Base-by-base conservation (phyloP, 768 basidiomycete genomes). In the Rhizopogon sp. region DNA sequence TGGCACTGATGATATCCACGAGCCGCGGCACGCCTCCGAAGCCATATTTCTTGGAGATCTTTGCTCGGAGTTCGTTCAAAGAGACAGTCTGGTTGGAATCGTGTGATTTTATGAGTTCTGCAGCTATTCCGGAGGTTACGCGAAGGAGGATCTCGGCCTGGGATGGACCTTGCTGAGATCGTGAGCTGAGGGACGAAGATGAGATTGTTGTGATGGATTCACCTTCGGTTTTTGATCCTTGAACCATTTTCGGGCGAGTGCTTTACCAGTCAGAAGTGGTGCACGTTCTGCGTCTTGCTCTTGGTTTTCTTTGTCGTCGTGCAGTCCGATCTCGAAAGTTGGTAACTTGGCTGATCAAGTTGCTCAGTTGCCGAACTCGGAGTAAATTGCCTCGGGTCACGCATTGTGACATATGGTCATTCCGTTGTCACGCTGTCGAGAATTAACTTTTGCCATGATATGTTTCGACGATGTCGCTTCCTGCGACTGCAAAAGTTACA, bases 1-100 rank as follows among this genome's bases (percentile, higher is more conserved):
- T 96, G 39, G 97, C 97, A 59, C 93, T 92, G 71, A 99, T 93
- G 64, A 99, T 98, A 69, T 99, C 97, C 43, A 98, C 96, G 17
- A 99, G 80, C 44, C 97, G 73, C 0, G 97, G 97, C 0, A 96
- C 88, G 31, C 90, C 90, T 37, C 88, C 85, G 62, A 86, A 88
- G 5, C 82, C 85, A 66, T 85, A 86, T 70, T 94, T 94, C 76
- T 98, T 98, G 69, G 91, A 90, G 71, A 95, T 80, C 62, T 85
- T 86, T 41, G 88, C 79, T 41, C 96, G 88, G 45, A 98, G 79
- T 50, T 87, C 85, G 64, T 97, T 98, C 53, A 99, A 76, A 7
- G 93, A 93, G 52, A 96, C 84, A 0, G 84, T 79, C 58, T 84
- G 75, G 59, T 85, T 85, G 33, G 83, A 76, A 63, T 95, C 85